Percentiles rank a stretch among this genome's conserved stretches.
Conservation (phyloP, 306 rosid genomes). For the Quillaja saponaria region DNA sequence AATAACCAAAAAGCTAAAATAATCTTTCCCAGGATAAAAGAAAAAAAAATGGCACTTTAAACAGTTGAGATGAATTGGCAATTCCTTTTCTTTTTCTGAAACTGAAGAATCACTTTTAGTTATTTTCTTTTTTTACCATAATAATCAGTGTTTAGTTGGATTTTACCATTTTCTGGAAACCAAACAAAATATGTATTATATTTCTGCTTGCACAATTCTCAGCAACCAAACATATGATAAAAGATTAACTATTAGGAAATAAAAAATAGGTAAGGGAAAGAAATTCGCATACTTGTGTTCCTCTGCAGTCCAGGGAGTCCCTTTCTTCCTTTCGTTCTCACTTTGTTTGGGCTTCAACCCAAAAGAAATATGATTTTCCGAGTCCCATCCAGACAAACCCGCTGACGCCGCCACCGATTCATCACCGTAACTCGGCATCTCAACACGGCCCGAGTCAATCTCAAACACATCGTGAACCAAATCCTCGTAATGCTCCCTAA, state of each 20-base stretch:
- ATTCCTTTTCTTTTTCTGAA: too few species aligned
- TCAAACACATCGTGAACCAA: slow-evolving; percentile 66
- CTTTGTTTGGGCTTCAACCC: slow-evolving; percentile 40
- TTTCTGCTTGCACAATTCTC: not conserved
- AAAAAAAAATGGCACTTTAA: too few species aligned
- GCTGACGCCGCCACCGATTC: slow-evolving; percentile 33
- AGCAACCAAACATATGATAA: slow-evolving; percentile 16
- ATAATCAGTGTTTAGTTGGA: too few species aligned
- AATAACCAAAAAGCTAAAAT: too few species aligned
- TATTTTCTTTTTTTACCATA: too few species aligned
- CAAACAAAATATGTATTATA: not conserved
- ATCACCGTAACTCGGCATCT: slow-evolving; percentile 65
- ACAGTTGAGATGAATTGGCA: too few species aligned
- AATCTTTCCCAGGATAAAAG: too few species aligned
- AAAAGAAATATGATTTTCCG: slow-evolving; percentile 66
- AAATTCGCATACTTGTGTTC: slow-evolving; percentile 68
- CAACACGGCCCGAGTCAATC: slow-evolving; percentile 79
- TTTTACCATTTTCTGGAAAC: too few species aligned
- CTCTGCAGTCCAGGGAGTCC: slow-evolving; percentile 86
- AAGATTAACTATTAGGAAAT: not conserved
- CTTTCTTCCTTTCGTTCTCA: slow-evolving; percentile 79
- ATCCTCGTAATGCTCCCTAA: slow-evolving; percentile 59
- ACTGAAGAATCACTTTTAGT: too few species aligned
- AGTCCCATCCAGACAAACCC: slow-evolving; percentile 47
- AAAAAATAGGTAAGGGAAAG: not conserved